Base-by-base conservation (phyloP, 768 basidiomycete genomes). In the Boletus pseudopeckii region DNA sequence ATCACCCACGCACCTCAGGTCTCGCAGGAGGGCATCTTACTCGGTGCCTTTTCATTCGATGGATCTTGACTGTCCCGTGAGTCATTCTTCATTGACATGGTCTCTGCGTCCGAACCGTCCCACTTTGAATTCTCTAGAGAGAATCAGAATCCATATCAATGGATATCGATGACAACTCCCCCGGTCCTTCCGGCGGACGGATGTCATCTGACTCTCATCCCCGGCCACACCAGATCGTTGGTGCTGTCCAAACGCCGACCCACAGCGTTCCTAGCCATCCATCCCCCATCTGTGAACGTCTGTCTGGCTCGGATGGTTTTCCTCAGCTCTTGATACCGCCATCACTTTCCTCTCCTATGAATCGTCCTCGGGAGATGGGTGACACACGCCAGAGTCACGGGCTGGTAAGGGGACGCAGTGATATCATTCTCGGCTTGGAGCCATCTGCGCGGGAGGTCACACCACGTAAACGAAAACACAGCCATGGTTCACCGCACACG, bases 401-500 rank as follows among this genome's bases (percentile, higher is more conserved):
- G 33, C 28, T 17, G 5, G 17, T 30, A 18, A 7, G n/a, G 28
- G 47, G 36, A 22, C 36, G 9, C 34, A 33, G 53, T 22, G n/a
- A 22, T 18, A 6, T 28, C 34, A 11, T 42, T 48, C 32, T 37
- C 13, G 17, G 20, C 38, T 43, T 18, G 24, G 30, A 26, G 24
- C 18, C 33, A 17, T 40, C 45, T 30, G n/a, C 14, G 42, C 50
- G 24, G 14, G 54, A 50, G 4, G 15, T 37, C 32, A 5, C 43
- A 5, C 7, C 50, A 13, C 52, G 54, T 11, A 68, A 68, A 65
- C 66, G 66, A 24, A 66, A 57, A 37, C 46, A 1, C 5, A 24
- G 45, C 24, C 26, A 48, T 7, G 55, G 44, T 45, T n/a, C 54
- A 15, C 34, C 39, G 9, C 26, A 40, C 22, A 39, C 37, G 32